Evolutionary conservation across 2,329 filamentous ascomycete genomes (phyloP), one percentile per base, ranked within the genome.

Genomic region (Claviceps sp.): DNA sequence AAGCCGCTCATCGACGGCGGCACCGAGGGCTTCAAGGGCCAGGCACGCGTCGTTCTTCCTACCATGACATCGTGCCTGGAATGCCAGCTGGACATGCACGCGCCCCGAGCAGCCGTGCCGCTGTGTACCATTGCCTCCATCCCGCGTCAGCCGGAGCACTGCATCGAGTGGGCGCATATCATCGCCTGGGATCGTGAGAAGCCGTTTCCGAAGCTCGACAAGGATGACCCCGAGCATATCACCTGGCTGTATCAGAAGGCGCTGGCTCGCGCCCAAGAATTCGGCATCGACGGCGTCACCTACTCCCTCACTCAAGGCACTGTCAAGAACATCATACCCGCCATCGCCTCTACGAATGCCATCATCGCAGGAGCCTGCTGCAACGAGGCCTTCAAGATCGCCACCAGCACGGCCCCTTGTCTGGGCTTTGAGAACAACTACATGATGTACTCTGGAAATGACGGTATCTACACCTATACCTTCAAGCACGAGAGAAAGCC

Each of bases 371-470:
- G 91, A 1, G 85, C 87, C 50, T 97, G 91, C 68, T 97, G 93
- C 68, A 97, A 95, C 58, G 93, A 98, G 68, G 91, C 90, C 1
- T 82, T 97, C 71, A 98, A 98, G 71, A 87, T 98, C 56, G 86
- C 85, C 43, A 95, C 88, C 14, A 81, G 77, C 47, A 80, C 84
- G 39, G 93, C 91, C 36, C 88, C 91, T 0, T 84, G 82, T 56
- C 75, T 98, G 16, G 86, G 85, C 13, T 75, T 80, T 56, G 82
- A 85, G 45, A 85, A 85, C 52, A 95, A 95, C 66, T 98, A 98
- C 71, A 97, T 97, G 90, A 95, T 96, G 87, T 98, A 98, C 68
- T 95, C 88, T 13, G 93, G 94, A 46, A 90, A 97, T 62, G 91
- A 95, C 62, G 80, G 86, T 58, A 85, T 98, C 58, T 98, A 98